These are phyloP conservation scores for Anisodus acutangulus DNA, from an alignment of 257 asterid species.

Conservation along the genomic window DNA sequence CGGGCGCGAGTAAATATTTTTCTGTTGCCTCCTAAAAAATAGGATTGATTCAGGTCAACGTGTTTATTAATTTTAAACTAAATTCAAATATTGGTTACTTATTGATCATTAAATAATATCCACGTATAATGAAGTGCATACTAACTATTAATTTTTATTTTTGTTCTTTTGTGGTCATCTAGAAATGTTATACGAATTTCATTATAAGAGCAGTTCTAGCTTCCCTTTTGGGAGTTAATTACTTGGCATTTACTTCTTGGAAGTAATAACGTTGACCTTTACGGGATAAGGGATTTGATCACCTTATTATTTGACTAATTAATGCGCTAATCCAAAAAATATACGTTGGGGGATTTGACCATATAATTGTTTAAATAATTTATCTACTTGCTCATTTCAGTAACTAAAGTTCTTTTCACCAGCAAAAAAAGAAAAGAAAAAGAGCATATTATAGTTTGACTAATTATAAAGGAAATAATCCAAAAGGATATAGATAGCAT, in stretches of 20 bases:
- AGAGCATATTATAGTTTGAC: not conserved
- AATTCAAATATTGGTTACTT: too few relatives aligned
- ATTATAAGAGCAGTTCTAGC: slow-evolving; percentile 19
- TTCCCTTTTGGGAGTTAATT: slow-evolving; percentile 24
- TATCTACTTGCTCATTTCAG: not conserved
- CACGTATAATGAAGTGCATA: not conserved
- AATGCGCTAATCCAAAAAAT: not conserved
- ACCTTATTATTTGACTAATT: slow-evolving; percentile 18
- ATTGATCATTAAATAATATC: too few relatives aligned
- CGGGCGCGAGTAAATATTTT: too few relatives aligned
- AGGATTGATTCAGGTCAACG: not conserved
- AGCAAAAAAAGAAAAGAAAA: not conserved
- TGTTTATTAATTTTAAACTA: too few relatives aligned
- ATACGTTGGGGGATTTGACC: too few relatives aligned
- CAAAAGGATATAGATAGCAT: not conserved
- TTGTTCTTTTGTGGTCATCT: slow-evolving; percentile 1
- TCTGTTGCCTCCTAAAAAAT: too few relatives aligned
- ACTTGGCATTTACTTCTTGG: slow-evolving; percentile 17
- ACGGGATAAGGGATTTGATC: not conserved
- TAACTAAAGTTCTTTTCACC: not conserved
- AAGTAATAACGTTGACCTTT: not conserved
- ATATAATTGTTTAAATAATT: too few relatives aligned
- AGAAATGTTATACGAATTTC: not conserved
- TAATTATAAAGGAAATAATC: not conserved
- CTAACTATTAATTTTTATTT: not conserved